Percentiles rank a stretch among this genome's conserved stretches.
Evolutionary conservation across 345 rosid species (phyloP).

Genomic region (Dimocarpus longan): DNA sequence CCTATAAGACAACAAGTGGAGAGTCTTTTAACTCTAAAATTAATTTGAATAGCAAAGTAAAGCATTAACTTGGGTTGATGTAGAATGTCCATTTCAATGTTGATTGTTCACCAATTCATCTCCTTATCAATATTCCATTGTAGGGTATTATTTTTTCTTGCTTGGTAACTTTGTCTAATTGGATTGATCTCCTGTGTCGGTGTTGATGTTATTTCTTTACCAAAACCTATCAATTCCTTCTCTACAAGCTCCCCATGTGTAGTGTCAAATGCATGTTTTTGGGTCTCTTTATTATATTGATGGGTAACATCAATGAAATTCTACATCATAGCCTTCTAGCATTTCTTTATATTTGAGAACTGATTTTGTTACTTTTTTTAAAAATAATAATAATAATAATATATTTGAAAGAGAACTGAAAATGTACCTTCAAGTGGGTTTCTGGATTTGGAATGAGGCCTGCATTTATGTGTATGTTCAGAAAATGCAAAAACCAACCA

Average conservation of each 20-base stretch:
- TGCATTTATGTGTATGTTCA: background rate
- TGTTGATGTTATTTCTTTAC: slow-evolving; percentile 31
- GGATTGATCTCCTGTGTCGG: slow-evolving; percentile 22
- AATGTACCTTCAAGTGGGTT: slow-evolving; percentile 6
- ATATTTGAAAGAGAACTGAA: background rate
- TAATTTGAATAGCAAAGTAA: background rate
- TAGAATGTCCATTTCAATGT: slow-evolving; percentile 20
- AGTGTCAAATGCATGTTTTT: background rate
- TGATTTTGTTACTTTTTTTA: background rate
- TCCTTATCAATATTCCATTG: background rate
- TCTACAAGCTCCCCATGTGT: background rate
- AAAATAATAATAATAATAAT: no score
- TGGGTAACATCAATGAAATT: no score
- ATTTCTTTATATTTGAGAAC: background rate
- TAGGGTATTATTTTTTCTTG: background rate
- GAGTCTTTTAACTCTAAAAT: background rate
- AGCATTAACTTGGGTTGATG: background rate
- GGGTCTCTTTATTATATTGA: no score
- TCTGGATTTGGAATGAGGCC: background rate
- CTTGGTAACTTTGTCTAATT: background rate
- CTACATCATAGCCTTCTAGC: no score
- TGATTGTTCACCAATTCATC: slow-evolving; percentile 27
- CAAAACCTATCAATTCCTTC: slow-evolving; percentile 18
- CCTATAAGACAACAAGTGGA: background rate
- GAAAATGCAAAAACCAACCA: background rate